Evolutionary conservation across 2,329 filamentous ascomycete species (phyloP).

Genomic region (Colletotrichum ledebouriae): DNA sequence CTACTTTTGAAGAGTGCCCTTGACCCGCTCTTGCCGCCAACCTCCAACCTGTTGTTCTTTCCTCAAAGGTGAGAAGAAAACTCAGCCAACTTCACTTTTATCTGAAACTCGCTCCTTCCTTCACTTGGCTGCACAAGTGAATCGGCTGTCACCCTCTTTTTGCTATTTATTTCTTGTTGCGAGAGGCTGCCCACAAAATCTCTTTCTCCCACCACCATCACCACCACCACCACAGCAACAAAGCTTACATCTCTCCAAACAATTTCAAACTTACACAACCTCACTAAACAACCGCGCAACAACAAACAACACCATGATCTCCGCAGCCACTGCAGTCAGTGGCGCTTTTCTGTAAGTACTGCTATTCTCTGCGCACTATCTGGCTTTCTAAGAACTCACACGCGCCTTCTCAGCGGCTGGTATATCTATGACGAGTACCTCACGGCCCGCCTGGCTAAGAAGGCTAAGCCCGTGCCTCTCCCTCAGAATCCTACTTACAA

Average conservation of each 20-base stretch:
- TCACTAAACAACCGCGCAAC: not conserved
- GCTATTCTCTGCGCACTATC: not conserved
- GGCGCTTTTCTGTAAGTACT: constrained; percentile 23
- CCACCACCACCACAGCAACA: too few species aligned
- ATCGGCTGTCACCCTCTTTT: too few species aligned
- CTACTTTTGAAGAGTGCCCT: too few species aligned
- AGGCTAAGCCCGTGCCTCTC: constrained; percentile 22
- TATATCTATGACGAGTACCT: constrained; percentile 29
- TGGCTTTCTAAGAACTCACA: not conserved
- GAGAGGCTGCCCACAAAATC: too few species aligned
- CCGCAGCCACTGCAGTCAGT: not conserved
- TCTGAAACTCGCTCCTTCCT: not conserved
- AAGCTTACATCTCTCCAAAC: too few species aligned
- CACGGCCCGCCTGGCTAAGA: not conserved
- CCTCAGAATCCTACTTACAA: constrained; percentile 19
- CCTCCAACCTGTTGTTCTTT: not conserved
- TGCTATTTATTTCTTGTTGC: too few species aligned
- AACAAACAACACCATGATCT: constrained; percentile 12
- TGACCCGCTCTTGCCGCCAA: too few species aligned
- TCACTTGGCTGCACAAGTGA: not conserved
- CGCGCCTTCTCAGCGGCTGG: constrained; percentile 17
- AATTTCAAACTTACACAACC: not conserved
- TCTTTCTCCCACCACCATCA: too few species aligned
- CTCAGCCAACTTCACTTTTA: not conserved
- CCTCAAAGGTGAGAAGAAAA: not conserved